phyloP scores from a whole-genome alignment of 2,329 filamentous ascomycete species.

The Neofusicoccum kwambonambiense region DNA sequence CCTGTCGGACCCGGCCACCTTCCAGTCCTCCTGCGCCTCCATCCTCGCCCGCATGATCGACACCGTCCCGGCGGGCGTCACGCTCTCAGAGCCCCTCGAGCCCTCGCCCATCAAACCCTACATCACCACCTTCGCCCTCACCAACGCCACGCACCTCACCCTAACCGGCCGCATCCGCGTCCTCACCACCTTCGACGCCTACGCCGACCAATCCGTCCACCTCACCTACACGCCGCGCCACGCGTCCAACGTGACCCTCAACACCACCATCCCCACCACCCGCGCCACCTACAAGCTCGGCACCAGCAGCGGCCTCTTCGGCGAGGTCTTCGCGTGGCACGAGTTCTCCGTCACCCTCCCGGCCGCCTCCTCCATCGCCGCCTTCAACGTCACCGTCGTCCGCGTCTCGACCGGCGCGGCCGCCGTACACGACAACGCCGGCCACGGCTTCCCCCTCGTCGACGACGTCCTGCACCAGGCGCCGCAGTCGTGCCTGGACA shows the following conservation, averaged over 20 bases:
- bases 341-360: constrained; percentile 5
- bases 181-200: not conserved
- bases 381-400: not conserved
- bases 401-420: not conserved
- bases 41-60: constrained; percentile 17
- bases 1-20: constrained; percentile 2
- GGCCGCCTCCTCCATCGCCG: not conserved
- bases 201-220: not conserved
- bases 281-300: not conserved
- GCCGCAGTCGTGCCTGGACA: not conserved
- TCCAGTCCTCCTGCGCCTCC: not conserved
- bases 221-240: not conserved
- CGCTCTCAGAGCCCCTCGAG: not conserved
- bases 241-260: not conserved
- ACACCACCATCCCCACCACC: constrained; percentile 5
- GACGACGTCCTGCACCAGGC: not conserved
- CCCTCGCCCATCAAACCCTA: not conserved
- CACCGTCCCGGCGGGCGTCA: not conserved
- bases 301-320: not conserved
- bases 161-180: constrained; percentile 14
- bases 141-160: not conserved
- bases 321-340: constrained; percentile 14
- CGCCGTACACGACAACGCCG: not conserved
- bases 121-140: not conserved
- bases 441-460: not conserved